These are phyloP conservation scores for Fusarium sp. DNA, from an alignment of 2,329 filamentous ascomycete genomes.

Conservation along the genomic window DNA sequence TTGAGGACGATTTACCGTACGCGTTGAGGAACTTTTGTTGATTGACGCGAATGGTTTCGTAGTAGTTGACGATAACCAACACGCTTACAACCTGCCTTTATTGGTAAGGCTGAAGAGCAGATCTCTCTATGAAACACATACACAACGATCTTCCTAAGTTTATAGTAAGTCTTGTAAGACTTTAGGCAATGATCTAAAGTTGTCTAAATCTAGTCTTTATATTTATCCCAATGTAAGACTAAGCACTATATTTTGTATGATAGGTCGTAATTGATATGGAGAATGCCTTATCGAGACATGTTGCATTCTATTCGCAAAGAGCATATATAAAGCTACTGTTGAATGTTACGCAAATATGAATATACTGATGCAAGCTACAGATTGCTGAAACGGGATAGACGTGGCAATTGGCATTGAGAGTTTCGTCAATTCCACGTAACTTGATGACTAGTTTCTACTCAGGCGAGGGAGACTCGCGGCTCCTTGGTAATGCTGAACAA, in stretches of 20 bases:
- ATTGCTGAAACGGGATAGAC: not conserved
- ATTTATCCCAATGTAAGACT: not conserved
- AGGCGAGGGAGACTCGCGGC: too few relatives aligned
- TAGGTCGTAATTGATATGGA: rapidly evolving
- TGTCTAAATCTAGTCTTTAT: rapidly evolving
- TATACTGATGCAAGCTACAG: too few relatives aligned
- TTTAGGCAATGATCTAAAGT: not conserved
- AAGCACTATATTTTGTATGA: rapidly evolving
- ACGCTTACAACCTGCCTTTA: not conserved
- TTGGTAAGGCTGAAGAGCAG: not conserved
- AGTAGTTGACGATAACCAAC: not conserved
- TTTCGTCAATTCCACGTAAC: not conserved
- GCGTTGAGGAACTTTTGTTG: not conserved
- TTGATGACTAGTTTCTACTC: not conserved
- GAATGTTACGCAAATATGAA: too few relatives aligned
- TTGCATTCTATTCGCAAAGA: not conserved
- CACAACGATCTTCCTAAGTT: not conserved
- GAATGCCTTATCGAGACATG: rapidly evolving
- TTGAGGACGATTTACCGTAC: not conserved
- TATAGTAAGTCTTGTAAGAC: not conserved
- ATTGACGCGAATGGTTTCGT: not conserved
- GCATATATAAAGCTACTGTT: not conserved
- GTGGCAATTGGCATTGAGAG: not conserved
- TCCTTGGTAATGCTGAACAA: not conserved
- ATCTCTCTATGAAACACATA: not conserved